phyloP scores from a whole-genome alignment of 2,329 filamentous ascomycete genomes.

The Clarireedia monteithiana region DNA sequence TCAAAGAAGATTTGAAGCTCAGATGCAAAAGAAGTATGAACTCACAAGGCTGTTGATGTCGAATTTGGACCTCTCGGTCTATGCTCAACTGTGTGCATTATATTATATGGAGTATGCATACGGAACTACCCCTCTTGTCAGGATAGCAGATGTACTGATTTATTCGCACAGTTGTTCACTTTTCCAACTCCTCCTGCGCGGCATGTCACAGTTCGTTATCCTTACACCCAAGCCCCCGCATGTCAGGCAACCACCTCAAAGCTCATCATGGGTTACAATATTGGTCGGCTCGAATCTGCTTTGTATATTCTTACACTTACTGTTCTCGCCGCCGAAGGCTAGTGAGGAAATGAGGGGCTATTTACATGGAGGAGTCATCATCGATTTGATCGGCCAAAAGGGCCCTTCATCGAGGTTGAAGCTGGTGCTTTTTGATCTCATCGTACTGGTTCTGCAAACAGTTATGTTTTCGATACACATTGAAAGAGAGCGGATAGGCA shows the following conservation, averaged over 20 bases:
- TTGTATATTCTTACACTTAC: slow-evolving; percentile 52
- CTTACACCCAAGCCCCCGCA: slow-evolving; percentile 51
- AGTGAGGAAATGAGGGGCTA: slow-evolving; percentile 56
- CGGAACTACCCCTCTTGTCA: not conserved
- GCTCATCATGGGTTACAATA: slow-evolving; percentile 47
- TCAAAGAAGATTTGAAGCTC: slow-evolving; percentile 32
- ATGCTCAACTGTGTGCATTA: slow-evolving; percentile 55
- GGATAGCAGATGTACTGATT: slow-evolving; percentile 7
- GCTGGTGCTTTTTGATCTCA: slow-evolving; percentile 47
- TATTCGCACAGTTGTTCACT: slow-evolving; percentile 49
- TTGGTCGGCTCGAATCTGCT: slow-evolving; percentile 51
- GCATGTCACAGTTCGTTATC: slow-evolving; percentile 53
- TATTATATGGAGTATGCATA: slow-evolving; percentile 62
- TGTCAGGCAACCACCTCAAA: slow-evolving; percentile 46
- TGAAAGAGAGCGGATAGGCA: slow-evolving; percentile 48
- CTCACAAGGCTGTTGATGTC: slow-evolving; percentile 53
- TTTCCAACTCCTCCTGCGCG: slow-evolving; percentile 52
- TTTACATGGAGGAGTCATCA: slow-evolving; percentile 57
- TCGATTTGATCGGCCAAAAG: slow-evolving; percentile 61
- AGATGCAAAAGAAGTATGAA: slow-evolving; percentile 43
- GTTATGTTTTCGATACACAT: slow-evolving; percentile 57
- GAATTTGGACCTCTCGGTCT: slow-evolving; percentile 55
- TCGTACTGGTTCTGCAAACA: slow-evolving; percentile 51
- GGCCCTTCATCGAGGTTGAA: slow-evolving; percentile 49
- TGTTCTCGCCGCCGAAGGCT: slow-evolving; percentile 47